phyloP scores from a whole-genome alignment of 2,329 filamentous ascomycete genomes.

The Truncatella angustata region DNA sequence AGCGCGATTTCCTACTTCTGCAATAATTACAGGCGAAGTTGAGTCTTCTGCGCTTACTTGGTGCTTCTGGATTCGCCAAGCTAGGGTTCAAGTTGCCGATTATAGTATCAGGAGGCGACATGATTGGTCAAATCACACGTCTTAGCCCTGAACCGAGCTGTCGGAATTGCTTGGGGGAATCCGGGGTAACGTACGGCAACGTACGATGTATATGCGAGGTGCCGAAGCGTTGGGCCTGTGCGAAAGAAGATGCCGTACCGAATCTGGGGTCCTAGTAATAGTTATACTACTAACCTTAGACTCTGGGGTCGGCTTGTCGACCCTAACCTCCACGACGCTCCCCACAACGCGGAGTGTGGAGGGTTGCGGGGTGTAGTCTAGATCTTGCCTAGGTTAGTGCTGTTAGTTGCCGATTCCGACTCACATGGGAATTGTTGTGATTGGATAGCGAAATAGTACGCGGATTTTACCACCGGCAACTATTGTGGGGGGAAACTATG shows the following conservation, averaged over 20 bases:
- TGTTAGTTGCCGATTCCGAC: constrained; percentile 4
- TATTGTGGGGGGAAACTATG: too few species aligned
- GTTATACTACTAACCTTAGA: not conserved
- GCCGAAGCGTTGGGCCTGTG: not conserved
- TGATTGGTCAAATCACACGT: too few species aligned
- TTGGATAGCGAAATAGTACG: not conserved
- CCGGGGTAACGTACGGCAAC: constrained; percentile 1
- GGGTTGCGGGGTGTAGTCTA: not conserved
- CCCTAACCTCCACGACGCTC: not conserved
- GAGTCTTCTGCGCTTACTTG: constrained; percentile 8
- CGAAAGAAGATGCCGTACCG: constrained; percentile 6
- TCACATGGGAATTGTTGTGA: not conserved
- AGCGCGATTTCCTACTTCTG: constrained; percentile 10
- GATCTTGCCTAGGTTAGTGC: not conserved
- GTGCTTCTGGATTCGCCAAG: not conserved
- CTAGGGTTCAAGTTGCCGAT: not conserved
- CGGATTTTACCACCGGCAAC: not conserved
- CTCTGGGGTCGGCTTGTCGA: not conserved
- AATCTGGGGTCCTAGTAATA: not conserved
- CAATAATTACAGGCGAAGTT: constrained; percentile 16
- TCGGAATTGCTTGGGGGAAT: not conserved
- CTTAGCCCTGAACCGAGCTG: too few species aligned
- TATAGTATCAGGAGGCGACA: not conserved
- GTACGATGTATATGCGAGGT: constrained; percentile 5
- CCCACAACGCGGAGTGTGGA: constrained; percentile 1